Base-by-base conservation (phyloP, 208 protist genomes). In the Trypanosoma lewisi region DNA sequence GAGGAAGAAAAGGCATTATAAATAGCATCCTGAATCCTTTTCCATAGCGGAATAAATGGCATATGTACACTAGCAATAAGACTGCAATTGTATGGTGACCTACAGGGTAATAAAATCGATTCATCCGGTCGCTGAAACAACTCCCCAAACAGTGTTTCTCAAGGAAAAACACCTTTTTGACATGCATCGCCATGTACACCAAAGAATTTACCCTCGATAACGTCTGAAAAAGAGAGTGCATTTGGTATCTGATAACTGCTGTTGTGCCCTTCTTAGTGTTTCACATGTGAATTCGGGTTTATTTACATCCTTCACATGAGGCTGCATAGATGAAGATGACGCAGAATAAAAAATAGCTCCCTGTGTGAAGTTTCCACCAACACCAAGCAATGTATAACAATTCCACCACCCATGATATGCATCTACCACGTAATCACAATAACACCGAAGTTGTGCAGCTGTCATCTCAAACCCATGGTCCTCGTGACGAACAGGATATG, bases 381-480 rank as follows among this genome's bases (percentile, higher is more conserved):
- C 47, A 6, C 69, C 71, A 56, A 86, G 60, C 0, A 61, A 36
- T 45, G 73, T 74, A n/a, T 72, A 70, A 6, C 48, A 45, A 12
- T 2, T 9, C 74, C 73, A 83, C 25, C 77, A 77, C 17, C 58
- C 48, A 9, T 48, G 37, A 67, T 77, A 82, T 17, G 36, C 62
- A 39, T 48, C 44, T 50, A 78, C 30, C 31, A 90, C 69, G 50
- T 80, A 76, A 52, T 70, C 71, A 52, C 79, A 84, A 62, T 84
- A 84, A 0, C 45, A 31, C 23, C 16, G 2, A 49, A 82, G 84
- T 62, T 90, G 83, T 11, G 31, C 21, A 1, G 59, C 59, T 25
- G 77, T 85, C 31, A 90, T 76, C 62, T 90, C 77, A 57, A 90
- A 90, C 44, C 68, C 70, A 54, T 90, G 80, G 17, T 70, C 80